These are phyloP conservation scores for Aspergillus sclerotiicarbonarius DNA, from an alignment of 495 filamentous ascomycete genomes.

Conservation along the genomic window DNA sequence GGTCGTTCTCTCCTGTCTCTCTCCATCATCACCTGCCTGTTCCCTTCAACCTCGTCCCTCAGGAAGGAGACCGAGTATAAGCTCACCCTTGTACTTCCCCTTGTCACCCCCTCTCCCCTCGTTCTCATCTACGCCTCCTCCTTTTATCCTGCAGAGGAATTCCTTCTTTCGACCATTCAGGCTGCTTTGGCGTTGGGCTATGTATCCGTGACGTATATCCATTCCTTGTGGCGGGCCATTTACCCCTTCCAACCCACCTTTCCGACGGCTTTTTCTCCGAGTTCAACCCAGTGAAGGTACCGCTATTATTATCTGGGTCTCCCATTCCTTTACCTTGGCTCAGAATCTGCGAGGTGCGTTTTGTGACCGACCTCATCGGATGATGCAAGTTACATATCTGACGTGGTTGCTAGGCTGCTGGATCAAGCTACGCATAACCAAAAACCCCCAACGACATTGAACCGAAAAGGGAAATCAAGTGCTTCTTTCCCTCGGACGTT, in stretches of 20 bases:
- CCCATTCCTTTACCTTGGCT: constrained; percentile 11
- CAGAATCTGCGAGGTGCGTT: constrained; percentile 15
- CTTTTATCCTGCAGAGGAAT: constrained; percentile 7
- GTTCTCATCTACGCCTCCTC: constrained; percentile 1
- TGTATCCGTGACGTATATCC: constrained; percentile 30
- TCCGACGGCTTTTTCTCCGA: constrained; percentile 12
- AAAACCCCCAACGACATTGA: neutral
- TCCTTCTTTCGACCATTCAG: constrained; percentile 4
- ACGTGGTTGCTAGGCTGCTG: constrained; percentile 17
- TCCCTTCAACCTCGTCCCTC: neutral
- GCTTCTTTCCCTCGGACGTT: neutral
- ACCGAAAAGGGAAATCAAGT: neutral
- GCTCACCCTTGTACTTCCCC: neutral
- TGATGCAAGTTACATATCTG: constrained; percentile 11
- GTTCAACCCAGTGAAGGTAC: constrained; percentile 5
- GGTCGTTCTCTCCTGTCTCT: neutral
- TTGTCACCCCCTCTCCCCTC: neutral
- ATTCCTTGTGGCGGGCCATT: constrained; percentile 30
- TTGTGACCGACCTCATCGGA: neutral
- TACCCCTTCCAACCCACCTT: constrained; percentile 20
- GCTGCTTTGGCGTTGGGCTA: constrained; percentile 16
- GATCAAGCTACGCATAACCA: neutral
- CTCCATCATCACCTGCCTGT: constrained; percentile 1
- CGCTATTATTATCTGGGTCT: constrained; percentile 3
- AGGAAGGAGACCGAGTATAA: constrained; percentile 4